These are phyloP conservation scores for Colletotrichum abscissum DNA, from an alignment of 2,329 filamentous ascomycete genomes.

Conservation along the genomic window DNA sequence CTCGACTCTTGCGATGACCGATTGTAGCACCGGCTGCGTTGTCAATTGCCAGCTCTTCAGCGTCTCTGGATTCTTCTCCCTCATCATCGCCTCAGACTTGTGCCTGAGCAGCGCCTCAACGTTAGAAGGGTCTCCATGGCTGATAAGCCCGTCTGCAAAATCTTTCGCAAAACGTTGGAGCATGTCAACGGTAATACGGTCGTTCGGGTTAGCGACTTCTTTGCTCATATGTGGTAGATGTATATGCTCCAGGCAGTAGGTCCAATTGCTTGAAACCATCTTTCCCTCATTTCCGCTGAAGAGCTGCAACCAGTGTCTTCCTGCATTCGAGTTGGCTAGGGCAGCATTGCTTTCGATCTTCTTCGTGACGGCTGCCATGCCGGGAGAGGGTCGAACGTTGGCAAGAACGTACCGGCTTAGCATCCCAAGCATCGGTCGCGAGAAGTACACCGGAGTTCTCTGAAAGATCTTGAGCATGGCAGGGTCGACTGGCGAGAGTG, in stretches of 20 bases:
- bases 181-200: background rate
- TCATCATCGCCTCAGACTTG: background rate
- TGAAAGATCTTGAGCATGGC: background rate
- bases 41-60: constrained; percentile 10
- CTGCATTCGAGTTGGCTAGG: constrained; percentile 11
- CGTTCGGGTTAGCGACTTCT: background rate
- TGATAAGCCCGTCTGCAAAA: background rate
- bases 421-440: background rate
- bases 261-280: background rate
- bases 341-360: background rate
- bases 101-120: background rate
- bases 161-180: constrained; percentile 2
- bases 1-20: background rate
- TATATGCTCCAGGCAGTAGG: background rate
- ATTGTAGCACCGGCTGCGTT: constrained; percentile 1
- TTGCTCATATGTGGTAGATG: background rate
- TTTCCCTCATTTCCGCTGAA: background rate
- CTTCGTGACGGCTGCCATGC: constrained; percentile 3
- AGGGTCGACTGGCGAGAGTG: background rate
- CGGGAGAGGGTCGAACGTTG: background rate
- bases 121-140: background rate
- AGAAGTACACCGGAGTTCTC: background rate
- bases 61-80: background rate
- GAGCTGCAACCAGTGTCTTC: constrained; percentile 7
- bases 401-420: constrained; percentile 1